These are phyloP conservation scores for Debaryomyces castellii DNA, from an alignment of 805 yeast genomes.

Conservation along the genomic window DNA sequence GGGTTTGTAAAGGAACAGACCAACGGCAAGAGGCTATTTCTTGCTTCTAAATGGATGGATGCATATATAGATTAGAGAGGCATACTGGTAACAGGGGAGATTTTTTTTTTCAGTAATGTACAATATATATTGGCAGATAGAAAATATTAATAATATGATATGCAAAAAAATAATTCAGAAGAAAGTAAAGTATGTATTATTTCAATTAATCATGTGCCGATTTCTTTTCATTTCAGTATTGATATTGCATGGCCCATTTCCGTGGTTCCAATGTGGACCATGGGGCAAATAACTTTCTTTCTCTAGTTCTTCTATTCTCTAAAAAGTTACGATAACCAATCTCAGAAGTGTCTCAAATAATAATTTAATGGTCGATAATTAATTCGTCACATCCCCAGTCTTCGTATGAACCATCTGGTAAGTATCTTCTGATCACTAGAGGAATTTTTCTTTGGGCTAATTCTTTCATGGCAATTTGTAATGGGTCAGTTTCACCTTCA, in stretches of 20 bases:
- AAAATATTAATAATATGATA: conserved; percentile 1
- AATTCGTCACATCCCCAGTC: conserved; percentile 99
- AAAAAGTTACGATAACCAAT: background rate
- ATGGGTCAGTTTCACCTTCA: conserved; percentile 98
- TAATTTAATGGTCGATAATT: conserved; percentile 69
- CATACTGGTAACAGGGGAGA: background rate
- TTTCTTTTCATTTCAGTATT: background rate
- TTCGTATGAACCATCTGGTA: conserved; percentile 96
- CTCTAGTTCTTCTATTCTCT: background rate
- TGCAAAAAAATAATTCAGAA: conserved; percentile 4
- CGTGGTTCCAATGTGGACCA: background rate
- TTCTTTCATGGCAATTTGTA: conserved; percentile 97
- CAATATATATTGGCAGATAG: conserved; percentile 4
- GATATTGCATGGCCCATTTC: background rate
- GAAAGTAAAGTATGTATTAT: background rate
- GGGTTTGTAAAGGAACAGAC: conserved; percentile 57
- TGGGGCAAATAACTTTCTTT: background rate
- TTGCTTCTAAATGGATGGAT: conserved; percentile 62
- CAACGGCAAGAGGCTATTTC: conserved; percentile 58
- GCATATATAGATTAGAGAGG: conserved; percentile 40
- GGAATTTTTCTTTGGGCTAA: conserved; percentile 93
- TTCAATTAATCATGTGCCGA: background rate
- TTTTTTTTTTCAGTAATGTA: conserved; percentile 3
- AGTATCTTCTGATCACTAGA: conserved; percentile 88
- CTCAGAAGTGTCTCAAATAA: background rate